Evolutionary conservation across 257 asterid species (phyloP), one percentile per base, ranked within the genome.

Genomic region (Solanum ahanhuiri): DNA sequence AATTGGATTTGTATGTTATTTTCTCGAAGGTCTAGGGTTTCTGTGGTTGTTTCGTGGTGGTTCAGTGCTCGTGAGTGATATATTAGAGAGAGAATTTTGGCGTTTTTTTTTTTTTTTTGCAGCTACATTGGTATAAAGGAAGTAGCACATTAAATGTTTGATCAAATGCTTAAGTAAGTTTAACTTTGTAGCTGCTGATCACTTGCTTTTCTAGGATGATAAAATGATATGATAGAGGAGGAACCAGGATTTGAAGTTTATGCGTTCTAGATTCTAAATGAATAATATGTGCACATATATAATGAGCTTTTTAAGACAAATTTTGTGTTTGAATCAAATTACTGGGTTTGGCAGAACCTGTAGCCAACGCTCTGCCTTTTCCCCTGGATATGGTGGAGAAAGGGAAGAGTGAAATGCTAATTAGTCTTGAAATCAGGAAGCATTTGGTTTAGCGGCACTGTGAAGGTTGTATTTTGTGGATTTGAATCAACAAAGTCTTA

Each of bases 81-180:
- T 15, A 12, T 15, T 51, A n/a, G 33, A 66, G 69, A 39, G 14
- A 34, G 1, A 17, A 25, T 20, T 35, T 33, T 57, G 28, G 43
- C 7, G 1, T 84, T 5, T 17, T 15, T 84, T 4, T n/a, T n/a
- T n/a, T 15, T 31, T 83, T n/a, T n/a, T n/a, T n/a, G 33, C 1
- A 45, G n/a, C 22, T 85, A 60, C 54, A 85, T 41, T 71, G 83
- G 23, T 71, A 22, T 33, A 6, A 60, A 31, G 64, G 87, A 6
- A 70, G 69, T 43, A 48, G 31, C 51, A 31, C 69, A 82, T 85
- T 83, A 87, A 67, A 87, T 85, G 87, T 85, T 89, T 73, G 89
- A 87, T 90, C 85, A 87, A 84, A 67, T 81, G 90, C 70, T 84
- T 87, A 72, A 83, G 70, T 20, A 58, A 88, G 54, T 83, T 66